Evolutionary conservation across 257 asterid species (phyloP), one percentile per base, ranked within the genome.

Genomic region (Cruciata laevipes): DNA sequence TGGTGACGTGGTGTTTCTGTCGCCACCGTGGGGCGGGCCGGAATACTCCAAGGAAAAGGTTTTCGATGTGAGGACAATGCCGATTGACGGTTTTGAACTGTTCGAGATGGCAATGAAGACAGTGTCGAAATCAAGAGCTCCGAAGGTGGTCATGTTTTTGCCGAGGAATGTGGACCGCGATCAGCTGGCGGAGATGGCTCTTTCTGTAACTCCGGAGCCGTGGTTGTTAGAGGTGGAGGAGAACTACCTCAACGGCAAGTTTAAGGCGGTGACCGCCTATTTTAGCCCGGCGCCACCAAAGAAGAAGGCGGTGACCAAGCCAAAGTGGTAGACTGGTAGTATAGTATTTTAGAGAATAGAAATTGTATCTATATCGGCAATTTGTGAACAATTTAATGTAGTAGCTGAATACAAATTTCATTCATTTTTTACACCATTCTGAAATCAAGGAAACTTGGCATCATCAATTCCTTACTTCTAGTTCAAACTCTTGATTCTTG

Each of bases 11-110:
- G 95, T 90, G 9, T 88, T 84, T 65, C 72, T 88, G 87, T 88
- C 97, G 33, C 97, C 97, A 17, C 97, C 97, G 25, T 90, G 96
- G 96, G 97, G 97, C 31, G 97, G 97, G 68, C 97, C 96, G 21
- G 87, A 78, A 68, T 90, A 90, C 74, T 65, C 80, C 61, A 88
- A 85, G 76, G 86, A 76, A 51, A 73, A 79, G 76, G 83, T 69
- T 72, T 88, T 88, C 42, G 95, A 88, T 67, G 75, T 90, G 68
- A 74, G 74, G 72, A 77, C 82, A 35, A 90, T 90, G 97, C 96
- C 97, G 8, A 83, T 57, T 59, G 88, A 83, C 16, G 97, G 96
- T 71, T 73, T 78, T 69, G 66, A 44, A 35, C 84, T 89, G 73
- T 89, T 89, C 68, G 32, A 73, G 60, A 71, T 81, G 69, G 89